Conservation (phyloP, 495 filamentous ascomycete species). For the Penicillium mononematosum region DNA sequence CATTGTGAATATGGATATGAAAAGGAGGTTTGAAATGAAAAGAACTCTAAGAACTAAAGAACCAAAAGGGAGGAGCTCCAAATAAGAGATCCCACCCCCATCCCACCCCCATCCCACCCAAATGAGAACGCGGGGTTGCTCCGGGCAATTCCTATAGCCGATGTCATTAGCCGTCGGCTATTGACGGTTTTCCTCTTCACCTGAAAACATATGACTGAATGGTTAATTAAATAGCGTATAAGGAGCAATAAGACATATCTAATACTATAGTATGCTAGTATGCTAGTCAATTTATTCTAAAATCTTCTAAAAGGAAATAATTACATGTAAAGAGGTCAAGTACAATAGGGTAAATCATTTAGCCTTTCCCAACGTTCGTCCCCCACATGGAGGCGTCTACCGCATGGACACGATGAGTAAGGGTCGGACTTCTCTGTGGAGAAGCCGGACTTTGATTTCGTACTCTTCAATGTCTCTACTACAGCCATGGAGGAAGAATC, state of each 20-base stretch:
- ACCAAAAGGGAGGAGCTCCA: neutral
- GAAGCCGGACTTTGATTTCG: neutral
- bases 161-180: conserved; percentile 11
- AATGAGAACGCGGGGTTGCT: conserved; percentile 3
- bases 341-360: neutral
- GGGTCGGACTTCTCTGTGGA: conserved; percentile 1
- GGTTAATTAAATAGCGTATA: no score
- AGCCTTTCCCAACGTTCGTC: neutral
- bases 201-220: no score
- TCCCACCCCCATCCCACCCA: neutral
- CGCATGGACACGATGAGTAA: conserved; percentile 10
- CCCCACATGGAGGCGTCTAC: neutral
- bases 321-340: neutral
- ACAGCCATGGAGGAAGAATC: conserved; percentile 10
- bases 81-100: neutral
- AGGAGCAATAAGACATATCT: no score
- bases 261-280: no score
- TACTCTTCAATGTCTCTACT: neutral
- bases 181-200: neutral
- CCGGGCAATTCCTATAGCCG: conserved; percentile 12
- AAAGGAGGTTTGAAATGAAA: neutral
- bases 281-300: no score
- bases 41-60: neutral
- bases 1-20: conserved; percentile 23
- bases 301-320: no score